Base-by-base conservation (phyloP, 2,329 filamentous ascomycete species). In the Elsinoe arachidis region DNA sequence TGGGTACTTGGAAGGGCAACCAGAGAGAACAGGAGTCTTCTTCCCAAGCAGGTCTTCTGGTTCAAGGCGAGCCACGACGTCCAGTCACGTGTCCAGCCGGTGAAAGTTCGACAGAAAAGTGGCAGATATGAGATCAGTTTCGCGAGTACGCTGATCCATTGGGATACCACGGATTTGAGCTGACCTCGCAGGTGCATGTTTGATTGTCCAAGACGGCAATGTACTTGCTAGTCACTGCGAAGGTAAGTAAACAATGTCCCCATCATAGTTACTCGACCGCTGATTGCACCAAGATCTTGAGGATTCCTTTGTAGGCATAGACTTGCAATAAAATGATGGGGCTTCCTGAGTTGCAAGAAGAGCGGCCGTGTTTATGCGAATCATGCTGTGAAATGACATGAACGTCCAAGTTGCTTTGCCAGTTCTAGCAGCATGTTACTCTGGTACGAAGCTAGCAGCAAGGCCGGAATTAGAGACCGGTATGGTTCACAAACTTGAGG, bases 1-100 rank as follows among this genome's bases (percentile, higher is more conserved):
- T 52, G 47, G 47, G 34, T 52, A 6, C 47, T 52, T 37, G 47
- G 47, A 2, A 23, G 47, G 26, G 47, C 47, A 17, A 52, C 47
- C 14, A 35, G 19, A 17, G 47, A 52, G 47, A 52, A 52, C 17
- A 34, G 47, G 12, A 52, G 47, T 19, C 34, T 52, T 21, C 30
- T 52, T 9, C 47, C 47, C 14, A 52, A 52, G 26, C 47, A 21
- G 34, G 47, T 52, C 3, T 19, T 52, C 19, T 52, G 47, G 47
- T 52, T 52, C 34, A 52, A 35, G 11, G 21, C 34, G 11, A 17
- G 47, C 14, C 23, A 4, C 1, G 47, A 37, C 15, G 15, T 37
- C 14, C 23, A 52, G 6, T 15, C 17, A 10, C 23, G 10, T 3
- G 47, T 52, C 3, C 47, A 52, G 47, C 47, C 47, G n/a, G 47